A percentile compares a stretch with the other conserved stretches of the same genome.
phyloP scores from a whole-genome alignment of 805 yeast genomes.

The Candida morakotiae region DNA sequence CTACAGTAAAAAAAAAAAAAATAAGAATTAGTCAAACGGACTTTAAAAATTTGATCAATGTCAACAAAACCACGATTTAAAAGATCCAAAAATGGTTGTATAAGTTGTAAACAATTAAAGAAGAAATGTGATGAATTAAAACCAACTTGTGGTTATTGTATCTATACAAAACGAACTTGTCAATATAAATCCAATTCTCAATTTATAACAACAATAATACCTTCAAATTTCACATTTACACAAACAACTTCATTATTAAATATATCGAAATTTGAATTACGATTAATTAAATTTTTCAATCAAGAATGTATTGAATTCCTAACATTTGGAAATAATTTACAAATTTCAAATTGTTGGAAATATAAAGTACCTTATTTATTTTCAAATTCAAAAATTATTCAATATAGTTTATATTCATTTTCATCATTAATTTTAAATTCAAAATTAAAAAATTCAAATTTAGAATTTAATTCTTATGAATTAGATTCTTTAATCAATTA shows the following conservation, averaged over 20 bases:
- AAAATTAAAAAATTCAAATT: no score
- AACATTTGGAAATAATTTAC: slow-evolving; percentile 17
- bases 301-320: slow-evolving; percentile 22
- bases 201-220: neutral
- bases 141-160: slow-evolving; percentile 31
- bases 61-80: neutral
- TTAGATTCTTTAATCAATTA: neutral
- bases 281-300: slow-evolving; percentile 20
- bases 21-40: no score
- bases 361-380: slow-evolving; percentile 20
- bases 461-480: no score
- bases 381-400: slow-evolving; percentile 18
- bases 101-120: slow-evolving; percentile 25
- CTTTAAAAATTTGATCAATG: no score
- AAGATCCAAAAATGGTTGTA: slow-evolving; percentile 23
- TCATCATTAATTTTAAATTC: slow-evolving; percentile 11
- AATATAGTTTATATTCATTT: slow-evolving; percentile 20
- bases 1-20: no score
- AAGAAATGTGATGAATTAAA: slow-evolving; percentile 28
- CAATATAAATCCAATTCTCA: no score
- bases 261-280: slow-evolving; percentile 10
- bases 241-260: slow-evolving; percentile 15
- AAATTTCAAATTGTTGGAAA: slow-evolving; percentile 22
- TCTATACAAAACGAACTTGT: neutral
- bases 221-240: slow-evolving; percentile 10